Percentiles rank a stretch among this genome's conserved stretches.
phyloP scores from a whole-genome alignment of 2,329 filamentous ascomycete genomes.

The Monilinia vaccinii-corymbosi region DNA sequence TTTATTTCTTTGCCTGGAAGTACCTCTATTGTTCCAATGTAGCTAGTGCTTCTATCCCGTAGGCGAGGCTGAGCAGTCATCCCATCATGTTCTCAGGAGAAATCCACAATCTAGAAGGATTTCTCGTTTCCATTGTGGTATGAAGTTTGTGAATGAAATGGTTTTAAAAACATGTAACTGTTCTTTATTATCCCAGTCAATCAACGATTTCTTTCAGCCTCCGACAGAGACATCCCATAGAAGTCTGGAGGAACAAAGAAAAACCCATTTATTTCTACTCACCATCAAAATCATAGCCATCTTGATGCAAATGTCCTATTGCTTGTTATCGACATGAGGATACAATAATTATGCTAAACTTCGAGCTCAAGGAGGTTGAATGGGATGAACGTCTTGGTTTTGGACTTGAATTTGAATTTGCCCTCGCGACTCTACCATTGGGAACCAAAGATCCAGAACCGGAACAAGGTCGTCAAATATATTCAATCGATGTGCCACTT shows the following conservation, averaged over 20 bases:
- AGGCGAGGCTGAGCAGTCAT: neutral
- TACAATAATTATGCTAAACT: neutral
- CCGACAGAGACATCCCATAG: neutral
- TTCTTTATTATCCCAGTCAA: neutral
- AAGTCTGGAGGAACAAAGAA: neutral
- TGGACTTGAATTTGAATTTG: conserved; percentile 21
- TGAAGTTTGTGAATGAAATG: neutral
- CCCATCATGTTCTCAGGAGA: neutral
- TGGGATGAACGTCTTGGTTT: conserved; percentile 15
- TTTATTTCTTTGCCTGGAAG: neutral
- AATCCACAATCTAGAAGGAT: neutral
- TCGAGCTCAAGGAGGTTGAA: neutral
- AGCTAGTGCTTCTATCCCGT: neutral
- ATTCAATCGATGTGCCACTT: neutral
- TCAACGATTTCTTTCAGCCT: neutral
- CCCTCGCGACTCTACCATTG: conserved; percentile 10
- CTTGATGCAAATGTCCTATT: neutral
- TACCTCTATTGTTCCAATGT: neutral
- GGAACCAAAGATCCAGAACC: conserved; percentile 10
- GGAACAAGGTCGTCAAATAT: neutral
- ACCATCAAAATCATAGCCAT: neutral
- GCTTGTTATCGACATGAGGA: neutral
- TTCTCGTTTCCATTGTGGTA: neutral
- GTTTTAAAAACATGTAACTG: neutral
- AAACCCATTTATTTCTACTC: neutral